A percentile compares a stretch with the other conserved stretches of the same genome.
These are phyloP conservation scores for Sequoiadendron giganteum DNA, from an alignment of 75 land plant species.

Conservation along the genomic window DNA sequence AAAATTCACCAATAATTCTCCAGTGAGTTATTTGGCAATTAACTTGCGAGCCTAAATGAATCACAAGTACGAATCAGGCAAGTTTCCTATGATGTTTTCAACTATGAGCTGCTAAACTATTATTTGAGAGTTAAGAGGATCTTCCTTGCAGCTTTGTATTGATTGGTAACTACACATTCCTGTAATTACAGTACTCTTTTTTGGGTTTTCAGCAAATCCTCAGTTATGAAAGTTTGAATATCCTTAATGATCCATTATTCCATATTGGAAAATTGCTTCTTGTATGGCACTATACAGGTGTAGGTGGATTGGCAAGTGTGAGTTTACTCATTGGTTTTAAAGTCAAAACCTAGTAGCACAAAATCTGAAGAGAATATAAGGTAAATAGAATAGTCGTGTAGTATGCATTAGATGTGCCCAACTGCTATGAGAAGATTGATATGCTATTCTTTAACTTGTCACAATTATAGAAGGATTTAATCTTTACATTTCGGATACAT, in stretches of 20 bases:
- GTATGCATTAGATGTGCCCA: background rate
- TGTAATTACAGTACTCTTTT: background rate
- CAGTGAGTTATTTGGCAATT: no score
- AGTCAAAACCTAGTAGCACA: background rate
- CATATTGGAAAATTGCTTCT: background rate
- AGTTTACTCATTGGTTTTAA: background rate
- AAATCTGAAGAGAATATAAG: background rate
- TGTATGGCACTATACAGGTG: background rate
- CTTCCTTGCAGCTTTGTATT: background rate
- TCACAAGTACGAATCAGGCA: no score
- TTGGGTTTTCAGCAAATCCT: background rate
- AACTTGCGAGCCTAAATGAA: no score
- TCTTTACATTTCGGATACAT: background rate
- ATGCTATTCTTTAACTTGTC: background rate
- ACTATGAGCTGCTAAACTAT: no score
- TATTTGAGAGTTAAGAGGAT: background rate
- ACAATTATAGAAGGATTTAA: background rate
- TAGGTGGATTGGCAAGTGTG: background rate
- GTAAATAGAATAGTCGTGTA: background rate
- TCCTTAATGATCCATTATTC: background rate
- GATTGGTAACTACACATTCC: background rate
- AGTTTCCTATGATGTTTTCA: no score
- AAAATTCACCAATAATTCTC: no score
- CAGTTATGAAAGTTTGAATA: background rate
- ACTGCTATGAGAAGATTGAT: background rate